Evolutionary conservation across 2,329 filamentous ascomycete species (phyloP).

Genomic region (Orbilia ellipsospora): DNA sequence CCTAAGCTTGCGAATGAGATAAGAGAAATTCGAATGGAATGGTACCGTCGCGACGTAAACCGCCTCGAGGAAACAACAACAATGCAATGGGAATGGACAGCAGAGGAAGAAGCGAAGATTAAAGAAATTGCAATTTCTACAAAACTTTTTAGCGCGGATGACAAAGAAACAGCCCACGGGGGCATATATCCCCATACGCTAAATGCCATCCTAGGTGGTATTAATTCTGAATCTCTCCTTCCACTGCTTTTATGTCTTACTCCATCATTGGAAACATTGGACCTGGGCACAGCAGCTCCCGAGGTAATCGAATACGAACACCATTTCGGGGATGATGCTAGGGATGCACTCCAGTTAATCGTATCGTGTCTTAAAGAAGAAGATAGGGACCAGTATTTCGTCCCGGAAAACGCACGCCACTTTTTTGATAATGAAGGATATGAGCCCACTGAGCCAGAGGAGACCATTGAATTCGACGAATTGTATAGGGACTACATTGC

Average conservation of each 20-base stretch:
- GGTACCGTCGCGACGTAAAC: constrained; percentile 15
- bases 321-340: not conserved
- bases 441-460: too few relatives aligned
- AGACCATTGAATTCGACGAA: too few relatives aligned
- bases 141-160: too few relatives aligned
- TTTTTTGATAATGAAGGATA: too few relatives aligned
- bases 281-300: constrained; percentile 4
- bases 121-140: not conserved
- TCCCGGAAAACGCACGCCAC: not conserved
- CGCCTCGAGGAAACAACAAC: not conserved
- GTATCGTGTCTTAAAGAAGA: constrained; percentile 1
- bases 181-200: not conserved
- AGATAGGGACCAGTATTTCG: not conserved
- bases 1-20: constrained; percentile 7
- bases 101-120: constrained; percentile 4
- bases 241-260: constrained; percentile 15
- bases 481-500: too few relatives aligned
- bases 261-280: constrained; percentile 19
- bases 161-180: too few relatives aligned
- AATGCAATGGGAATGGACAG: constrained; percentile 24
- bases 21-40: constrained; percentile 18
- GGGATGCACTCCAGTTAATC: not conserved
- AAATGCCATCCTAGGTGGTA: constrained; percentile 6
- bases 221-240: constrained; percentile 39
- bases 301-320: constrained; percentile 5